Percentiles rank a stretch among this genome's conserved stretches.
phyloP scores from a whole-genome alignment of 495 filamentous ascomycete genomes.

The Choiromyces venosus region DNA sequence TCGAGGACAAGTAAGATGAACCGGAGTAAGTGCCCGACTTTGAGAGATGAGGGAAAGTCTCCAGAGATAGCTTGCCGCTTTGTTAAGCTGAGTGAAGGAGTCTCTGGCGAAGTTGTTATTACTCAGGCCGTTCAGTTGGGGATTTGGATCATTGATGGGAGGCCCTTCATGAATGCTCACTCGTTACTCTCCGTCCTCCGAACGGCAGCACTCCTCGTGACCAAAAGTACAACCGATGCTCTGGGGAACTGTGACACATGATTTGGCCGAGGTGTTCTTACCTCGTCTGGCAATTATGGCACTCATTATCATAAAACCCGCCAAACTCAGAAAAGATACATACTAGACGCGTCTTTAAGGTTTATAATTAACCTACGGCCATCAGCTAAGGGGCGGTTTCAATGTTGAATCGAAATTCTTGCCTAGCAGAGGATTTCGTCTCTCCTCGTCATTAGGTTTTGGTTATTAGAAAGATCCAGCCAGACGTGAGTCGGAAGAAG shows the following conservation, averaged over 20 bases:
- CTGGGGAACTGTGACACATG: constrained; percentile 28
- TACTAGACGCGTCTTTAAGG: not conserved
- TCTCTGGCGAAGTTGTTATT: not conserved
- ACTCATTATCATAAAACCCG: constrained; percentile 1
- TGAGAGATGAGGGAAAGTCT: not conserved
- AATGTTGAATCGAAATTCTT: not conserved
- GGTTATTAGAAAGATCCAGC: not conserved
- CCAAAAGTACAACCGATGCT: not conserved
- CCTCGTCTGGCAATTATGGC: constrained; percentile 5
- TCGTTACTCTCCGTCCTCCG: not conserved
- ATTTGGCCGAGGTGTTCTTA: constrained; percentile 3
- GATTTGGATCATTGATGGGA: not conserved
- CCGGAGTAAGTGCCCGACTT: not conserved
- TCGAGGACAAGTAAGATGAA: not conserved
- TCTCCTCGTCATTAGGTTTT: not conserved
- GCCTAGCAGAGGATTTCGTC: not conserved
- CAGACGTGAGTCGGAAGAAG: constrained; percentile 27
- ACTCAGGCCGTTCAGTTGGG: not conserved
- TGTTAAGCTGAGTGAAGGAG: not conserved
- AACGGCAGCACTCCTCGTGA: not conserved
- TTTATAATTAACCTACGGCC: not conserved
- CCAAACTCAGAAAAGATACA: not conserved
- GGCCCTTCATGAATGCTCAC: not conserved
- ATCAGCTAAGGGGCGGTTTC: not conserved
- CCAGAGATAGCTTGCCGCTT: not conserved